These are phyloP conservation scores for Talaromyces ruber DNA, from an alignment of 495 filamentous ascomycete genomes.

Conservation along the genomic window DNA sequence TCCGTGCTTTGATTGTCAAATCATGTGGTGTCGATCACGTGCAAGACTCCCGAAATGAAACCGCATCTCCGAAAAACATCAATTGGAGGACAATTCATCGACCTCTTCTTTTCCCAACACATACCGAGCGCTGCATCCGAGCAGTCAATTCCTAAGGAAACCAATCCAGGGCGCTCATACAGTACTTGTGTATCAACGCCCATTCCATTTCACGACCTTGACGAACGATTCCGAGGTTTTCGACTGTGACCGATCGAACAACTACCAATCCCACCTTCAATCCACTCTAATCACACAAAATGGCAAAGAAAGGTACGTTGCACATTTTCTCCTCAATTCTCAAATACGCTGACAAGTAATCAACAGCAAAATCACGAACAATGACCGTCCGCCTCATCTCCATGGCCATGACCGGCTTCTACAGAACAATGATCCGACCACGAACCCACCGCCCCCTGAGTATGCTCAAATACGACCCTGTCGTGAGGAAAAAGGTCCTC, in stretches of 20 bases:
- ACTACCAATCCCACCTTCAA: neutral
- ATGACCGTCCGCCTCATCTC: slow-evolving; percentile 90
- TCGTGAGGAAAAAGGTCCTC: slow-evolving; percentile 90
- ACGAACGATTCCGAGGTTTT: neutral
- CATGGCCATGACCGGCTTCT: slow-evolving; percentile 98
- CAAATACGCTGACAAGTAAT: neutral
- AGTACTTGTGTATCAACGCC: neutral
- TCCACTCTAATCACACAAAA: neutral
- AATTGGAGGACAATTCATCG: neutral
- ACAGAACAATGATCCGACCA: slow-evolving; percentile 78
- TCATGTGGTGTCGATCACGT: neutral
- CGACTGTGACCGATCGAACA: neutral
- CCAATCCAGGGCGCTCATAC: neutral
- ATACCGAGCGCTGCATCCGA: neutral
- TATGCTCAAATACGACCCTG: slow-evolving; percentile 98
- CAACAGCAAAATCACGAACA: slow-evolving; percentile 79
- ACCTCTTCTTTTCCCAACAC: neutral
- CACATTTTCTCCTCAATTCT: neutral
- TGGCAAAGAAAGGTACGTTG: slow-evolving; percentile 8
- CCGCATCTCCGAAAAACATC: neutral
- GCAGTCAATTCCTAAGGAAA: neutral
- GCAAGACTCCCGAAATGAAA: neutral
- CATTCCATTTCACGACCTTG: neutral
- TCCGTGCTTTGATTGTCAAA: neutral
- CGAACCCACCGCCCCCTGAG: slow-evolving; percentile 74